Evolutionary conservation across 2,329 filamentous ascomycete species (phyloP), one percentile per base, ranked within the genome.

Genomic region (Pseudogymnoascus sp.): DNA sequence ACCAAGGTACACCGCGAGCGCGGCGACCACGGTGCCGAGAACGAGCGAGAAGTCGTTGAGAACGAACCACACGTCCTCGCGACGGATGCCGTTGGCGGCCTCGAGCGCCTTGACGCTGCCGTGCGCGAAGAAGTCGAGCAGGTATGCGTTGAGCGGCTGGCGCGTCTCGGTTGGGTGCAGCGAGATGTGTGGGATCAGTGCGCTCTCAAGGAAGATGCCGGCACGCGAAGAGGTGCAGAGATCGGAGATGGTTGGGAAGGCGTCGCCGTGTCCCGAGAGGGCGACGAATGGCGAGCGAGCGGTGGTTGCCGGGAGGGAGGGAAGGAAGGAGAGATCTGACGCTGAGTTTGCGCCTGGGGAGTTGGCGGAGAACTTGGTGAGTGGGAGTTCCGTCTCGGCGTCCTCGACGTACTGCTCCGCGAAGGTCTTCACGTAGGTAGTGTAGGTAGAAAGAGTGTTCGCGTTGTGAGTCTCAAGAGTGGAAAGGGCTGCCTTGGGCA

Each of bases 91-190:
- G 69, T 93, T 92, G 31, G 85, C 87, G 0, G 72, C 74, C 10
- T 82, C 81, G 2, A 92, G 74, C 0, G 84, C 80, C 1, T 77
- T 70, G 21, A 86, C 71, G 68, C 87, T 83, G 3, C 88, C 88
- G 67, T 92, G 86, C 72, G 85, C 88, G 78, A 84, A 92, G 73
- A 92, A 93, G 72, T 92, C 87, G 64, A 87, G 84, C 0, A 92
- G 74, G 69, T 89, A 89, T 0, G 85, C 84, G 66, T 90, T 90
- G 64, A 85, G 77, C 0, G 81, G 81, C 10, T 67, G 66, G 73
- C 70, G 7, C 0, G 79, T 77, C 60, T 87, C 82, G 27, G 84
- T 75, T 0, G 83, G 82, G 66, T 82, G 82, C 9, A 90, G 74
- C 4, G 80, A 79, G 4, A 92, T 78, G 69, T 88, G 83, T 0